Base-by-base conservation (phyloP, 2,329 filamentous ascomycete genomes). In the Phoma sp. region DNA sequence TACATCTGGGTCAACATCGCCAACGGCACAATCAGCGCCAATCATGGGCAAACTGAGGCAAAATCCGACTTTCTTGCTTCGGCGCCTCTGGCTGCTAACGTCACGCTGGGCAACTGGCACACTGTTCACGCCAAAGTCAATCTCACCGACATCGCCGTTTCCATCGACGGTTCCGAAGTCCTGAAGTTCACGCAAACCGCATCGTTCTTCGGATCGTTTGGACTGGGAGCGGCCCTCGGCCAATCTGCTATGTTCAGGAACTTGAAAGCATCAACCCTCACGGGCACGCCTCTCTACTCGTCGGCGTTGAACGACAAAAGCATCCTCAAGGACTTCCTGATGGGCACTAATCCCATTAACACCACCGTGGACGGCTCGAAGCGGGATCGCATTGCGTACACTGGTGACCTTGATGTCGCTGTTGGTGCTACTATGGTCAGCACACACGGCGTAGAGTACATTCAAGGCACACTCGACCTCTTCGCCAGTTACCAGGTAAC, bases 341-440 rank as follows among this genome's bases (percentile, higher is more conserved):
- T 75, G 38, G 74, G 73, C 6, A 61, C 66, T 10, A 77, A 76
- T 47, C 72, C 72, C 3, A 38, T 57, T 3, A 57, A 65, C 10
- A 68, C 64, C 21, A 66, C 68, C 12, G 74, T 76, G 2, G 74
- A 76, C 54, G 74, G 73, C 21, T 74, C 74, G 2, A 64, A 71
- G 5, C 64, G 73, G 4, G 72, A 74, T 55, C 63, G 71, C 14
- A 73, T 73, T 43, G 64, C 71, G 3, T 74, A 74, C 42, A 53
- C 66, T 1, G 71, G 71, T 10, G 71, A 74, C 47, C 60, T 74
- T 14, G 71, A 74, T 37, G 54, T 74, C 40, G 62, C 69, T 1
- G 43, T 63, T 7, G 59, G 34, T 12, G 57, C 66, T 6, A 54
- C 68, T 2, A 50, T 74, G 5, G n/a, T n/a, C n/a, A n/a, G 63